Percentiles rank a stretch among this genome's conserved stretches.
These are phyloP conservation scores for Isabelozyma pseudorhagii DNA, from an alignment of 805 yeast genomes.

Conservation along the genomic window DNA sequence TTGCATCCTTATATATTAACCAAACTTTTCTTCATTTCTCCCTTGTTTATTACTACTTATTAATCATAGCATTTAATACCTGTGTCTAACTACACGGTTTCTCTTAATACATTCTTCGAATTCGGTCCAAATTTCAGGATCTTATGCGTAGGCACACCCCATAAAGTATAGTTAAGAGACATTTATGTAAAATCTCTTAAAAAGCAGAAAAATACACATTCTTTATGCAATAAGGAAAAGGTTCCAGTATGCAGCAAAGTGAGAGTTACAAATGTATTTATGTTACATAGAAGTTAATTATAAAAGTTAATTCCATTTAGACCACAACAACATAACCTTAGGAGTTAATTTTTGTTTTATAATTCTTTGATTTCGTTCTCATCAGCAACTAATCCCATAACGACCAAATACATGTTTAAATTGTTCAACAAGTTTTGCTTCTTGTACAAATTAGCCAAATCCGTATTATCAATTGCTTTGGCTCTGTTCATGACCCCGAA, in stretches of 20 bases:
- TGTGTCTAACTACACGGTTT: no score
- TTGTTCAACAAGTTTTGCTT: slow-evolving; percentile 66
- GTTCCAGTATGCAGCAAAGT: neutral
- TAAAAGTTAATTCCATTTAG: neutral
- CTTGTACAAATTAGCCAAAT: slow-evolving; percentile 40
- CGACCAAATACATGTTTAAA: slow-evolving; percentile 88
- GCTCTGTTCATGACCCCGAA: slow-evolving; percentile 84
- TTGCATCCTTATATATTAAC: neutral
- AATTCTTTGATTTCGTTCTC: slow-evolving; percentile 84
- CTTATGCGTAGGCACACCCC: neutral
- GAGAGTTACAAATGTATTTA: neutral
- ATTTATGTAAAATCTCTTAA: neutral
- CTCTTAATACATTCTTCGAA: no score
- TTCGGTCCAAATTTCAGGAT: neutral
- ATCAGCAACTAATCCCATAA: slow-evolving; percentile 92
- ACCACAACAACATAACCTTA: neutral
- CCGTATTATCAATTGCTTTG: slow-evolving; percentile 54
- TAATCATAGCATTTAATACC: neutral
- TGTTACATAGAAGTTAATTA: no score
- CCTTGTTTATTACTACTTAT: neutral
- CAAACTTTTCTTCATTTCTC: neutral
- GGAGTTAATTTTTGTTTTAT: slow-evolving; percentile 3
- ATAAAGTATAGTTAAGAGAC: no score
- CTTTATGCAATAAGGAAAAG: neutral
- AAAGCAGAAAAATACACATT: no score